Conservation (phyloP, 345 rosid species). For the Anastatica hierochuntica region DNA sequence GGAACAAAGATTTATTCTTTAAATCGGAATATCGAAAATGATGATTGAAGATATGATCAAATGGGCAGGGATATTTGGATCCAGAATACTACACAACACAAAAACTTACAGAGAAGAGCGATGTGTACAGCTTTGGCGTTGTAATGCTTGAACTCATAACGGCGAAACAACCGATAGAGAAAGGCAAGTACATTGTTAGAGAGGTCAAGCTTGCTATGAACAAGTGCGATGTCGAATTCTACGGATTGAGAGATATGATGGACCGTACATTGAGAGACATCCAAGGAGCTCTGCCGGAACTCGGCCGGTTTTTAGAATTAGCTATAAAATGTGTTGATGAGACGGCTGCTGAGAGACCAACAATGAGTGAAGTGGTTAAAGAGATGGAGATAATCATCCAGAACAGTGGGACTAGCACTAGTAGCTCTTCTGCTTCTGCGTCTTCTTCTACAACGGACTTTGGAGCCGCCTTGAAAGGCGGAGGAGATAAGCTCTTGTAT, state of each 20-base stretch:
- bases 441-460: constrained; percentile 74
- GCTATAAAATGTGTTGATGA: constrained; percentile 85
- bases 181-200: constrained; percentile 81
- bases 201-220: constrained; percentile 51
- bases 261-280: constrained; percentile 49
- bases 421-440: constrained; percentile 69
- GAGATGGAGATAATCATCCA: constrained; percentile 63
- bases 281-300: constrained; percentile 34
- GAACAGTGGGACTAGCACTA: constrained; percentile 54
- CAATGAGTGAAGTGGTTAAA: constrained; percentile 78
- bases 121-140: constrained; percentile 88
- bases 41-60: no score
- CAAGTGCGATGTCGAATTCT: constrained; percentile 44
- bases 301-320: constrained; percentile 55
- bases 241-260: constrained; percentile 57
- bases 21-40: no score
- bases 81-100: constrained; percentile 97
- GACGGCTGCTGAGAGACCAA: constrained; percentile 72
- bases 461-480: constrained; percentile 35
- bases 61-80: constrained; percentile 95
- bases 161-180: constrained; percentile 78
- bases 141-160: constrained; percentile 83
- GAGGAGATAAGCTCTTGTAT: constrained; percentile 38
- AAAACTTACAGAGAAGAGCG: constrained; percentile 88
- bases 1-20: no score